Conservation (phyloP, 2,329 filamentous ascomycete species). For the Pseudogymnoascus sp. region DNA sequence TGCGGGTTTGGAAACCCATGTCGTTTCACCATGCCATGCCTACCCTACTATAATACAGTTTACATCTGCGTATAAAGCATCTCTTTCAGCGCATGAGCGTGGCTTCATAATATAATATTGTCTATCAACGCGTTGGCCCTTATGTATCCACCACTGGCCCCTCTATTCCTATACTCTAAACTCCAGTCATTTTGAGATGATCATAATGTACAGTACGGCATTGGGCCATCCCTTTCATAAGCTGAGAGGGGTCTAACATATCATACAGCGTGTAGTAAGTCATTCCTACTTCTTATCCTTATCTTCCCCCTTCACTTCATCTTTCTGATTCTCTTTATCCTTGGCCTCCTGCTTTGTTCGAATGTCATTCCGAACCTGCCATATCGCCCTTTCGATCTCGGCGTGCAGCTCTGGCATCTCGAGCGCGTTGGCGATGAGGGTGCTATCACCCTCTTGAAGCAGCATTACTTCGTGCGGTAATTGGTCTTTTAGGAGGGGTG, state of each 20-base stretch:
- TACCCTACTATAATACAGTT: background rate
- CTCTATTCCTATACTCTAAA: slow-evolving; percentile 1
- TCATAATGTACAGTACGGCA: slow-evolving; percentile 9
- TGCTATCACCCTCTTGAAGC: slow-evolving; percentile 47
- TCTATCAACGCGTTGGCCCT: background rate
- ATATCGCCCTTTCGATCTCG: slow-evolving; percentile 69
- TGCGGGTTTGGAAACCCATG: background rate
- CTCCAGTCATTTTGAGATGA: background rate
- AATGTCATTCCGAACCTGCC: slow-evolving; percentile 55
- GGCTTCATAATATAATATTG: background rate
- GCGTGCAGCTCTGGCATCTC: slow-evolving; percentile 63
- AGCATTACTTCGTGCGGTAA: slow-evolving; percentile 34
- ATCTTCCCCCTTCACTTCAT: slow-evolving; percentile 15
- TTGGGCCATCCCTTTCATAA: background rate
- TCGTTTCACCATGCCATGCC: background rate
- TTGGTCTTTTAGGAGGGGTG: slow-evolving; percentile 24
- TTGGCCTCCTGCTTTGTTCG: slow-evolving; percentile 23
- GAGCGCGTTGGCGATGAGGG: slow-evolving; percentile 53
- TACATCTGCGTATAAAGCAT: too few relatives aligned
- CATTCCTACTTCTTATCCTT: slow-evolving; percentile 17
- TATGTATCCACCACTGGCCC: slow-evolving; percentile 1
- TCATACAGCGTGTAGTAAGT: background rate
- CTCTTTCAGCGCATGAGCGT: background rate
- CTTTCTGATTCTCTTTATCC: slow-evolving; percentile 17
- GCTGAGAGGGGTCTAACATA: background rate